Evolutionary conservation across 441 rosid species (phyloP).

Genomic region (Metrosideros polymorpha): DNA sequence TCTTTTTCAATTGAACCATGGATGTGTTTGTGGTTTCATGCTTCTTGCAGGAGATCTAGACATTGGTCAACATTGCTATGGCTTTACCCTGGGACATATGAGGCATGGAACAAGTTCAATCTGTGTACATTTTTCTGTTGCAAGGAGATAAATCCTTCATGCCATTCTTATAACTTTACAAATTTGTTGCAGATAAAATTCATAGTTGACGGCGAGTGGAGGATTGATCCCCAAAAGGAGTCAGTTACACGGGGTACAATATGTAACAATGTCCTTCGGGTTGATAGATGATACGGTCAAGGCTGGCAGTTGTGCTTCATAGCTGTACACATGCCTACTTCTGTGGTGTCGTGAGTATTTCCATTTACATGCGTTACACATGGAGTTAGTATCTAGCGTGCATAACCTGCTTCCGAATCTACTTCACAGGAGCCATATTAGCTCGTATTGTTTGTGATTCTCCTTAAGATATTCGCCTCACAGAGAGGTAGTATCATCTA

Average conservation of each 20-base stretch:
- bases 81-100: constrained; percentile 87
- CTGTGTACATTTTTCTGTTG: not conserved
- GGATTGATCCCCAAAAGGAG: constrained; percentile 49
- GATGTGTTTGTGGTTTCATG: not conserved
- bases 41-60: constrained; percentile 42
- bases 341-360: not conserved
- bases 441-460: not conserved
- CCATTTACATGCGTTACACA: not conserved
- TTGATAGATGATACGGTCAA: constrained; percentile 14
- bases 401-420: not conserved
- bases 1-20: not conserved
- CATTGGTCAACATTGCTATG: constrained; percentile 66
- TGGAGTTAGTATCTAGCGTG: not conserved
- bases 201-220: constrained; percentile 79
- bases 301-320: not conserved
- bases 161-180: not conserved
- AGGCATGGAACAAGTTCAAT: constrained; percentile 26
- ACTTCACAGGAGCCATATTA: not conserved
- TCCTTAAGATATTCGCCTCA: not conserved
- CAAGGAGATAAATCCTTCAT: not conserved
- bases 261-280: constrained; percentile 65
- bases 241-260: constrained; percentile 42
- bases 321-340: not conserved
- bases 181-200: constrained; percentile 51
- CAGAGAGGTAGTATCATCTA: not conserved